Conservation (phyloP, 805 yeast species). For the Lachancea cidri region DNA sequence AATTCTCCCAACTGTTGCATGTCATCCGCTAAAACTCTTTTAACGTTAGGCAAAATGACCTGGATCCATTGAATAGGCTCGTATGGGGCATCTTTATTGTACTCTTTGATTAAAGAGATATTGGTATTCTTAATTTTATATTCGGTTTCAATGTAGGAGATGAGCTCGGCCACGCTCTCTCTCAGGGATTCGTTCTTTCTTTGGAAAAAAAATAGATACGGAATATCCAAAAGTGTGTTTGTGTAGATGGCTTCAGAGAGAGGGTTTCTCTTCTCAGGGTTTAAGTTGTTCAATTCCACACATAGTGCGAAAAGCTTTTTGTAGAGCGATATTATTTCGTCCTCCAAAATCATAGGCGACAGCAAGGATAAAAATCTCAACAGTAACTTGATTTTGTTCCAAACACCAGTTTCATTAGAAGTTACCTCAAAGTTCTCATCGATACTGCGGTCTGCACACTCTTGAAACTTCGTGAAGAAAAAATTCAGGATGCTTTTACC, state of each 20-base stretch:
- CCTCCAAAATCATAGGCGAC: constrained; percentile 53
- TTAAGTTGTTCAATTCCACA: constrained; percentile 46
- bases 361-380: constrained; percentile 66
- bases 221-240: constrained; percentile 56
- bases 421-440: constrained; percentile 23
- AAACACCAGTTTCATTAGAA: constrained; percentile 47
- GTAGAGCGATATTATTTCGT: constrained; percentile 45
- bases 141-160: constrained; percentile 40
- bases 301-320: constrained; percentile 51
- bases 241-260: constrained; percentile 66
- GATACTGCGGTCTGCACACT: constrained; percentile 39
- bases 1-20: constrained; percentile 38
- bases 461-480: constrained; percentile 60
- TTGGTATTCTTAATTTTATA: constrained; percentile 19
- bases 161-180: constrained; percentile 38
- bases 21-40: constrained; percentile 34
- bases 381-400: constrained; percentile 66
- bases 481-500: constrained; percentile 67
- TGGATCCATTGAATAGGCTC: constrained; percentile 44
- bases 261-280: constrained; percentile 41
- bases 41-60: constrained; percentile 49
- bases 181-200: constrained; percentile 27
- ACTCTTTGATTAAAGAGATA: constrained; percentile 23
- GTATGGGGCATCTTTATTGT: constrained; percentile 40
- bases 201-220: constrained; percentile 52